These are phyloP conservation scores for Nymphaea colorata DNA, from an alignment of 164 flowering plant genomes.

Conservation along the genomic window DNA sequence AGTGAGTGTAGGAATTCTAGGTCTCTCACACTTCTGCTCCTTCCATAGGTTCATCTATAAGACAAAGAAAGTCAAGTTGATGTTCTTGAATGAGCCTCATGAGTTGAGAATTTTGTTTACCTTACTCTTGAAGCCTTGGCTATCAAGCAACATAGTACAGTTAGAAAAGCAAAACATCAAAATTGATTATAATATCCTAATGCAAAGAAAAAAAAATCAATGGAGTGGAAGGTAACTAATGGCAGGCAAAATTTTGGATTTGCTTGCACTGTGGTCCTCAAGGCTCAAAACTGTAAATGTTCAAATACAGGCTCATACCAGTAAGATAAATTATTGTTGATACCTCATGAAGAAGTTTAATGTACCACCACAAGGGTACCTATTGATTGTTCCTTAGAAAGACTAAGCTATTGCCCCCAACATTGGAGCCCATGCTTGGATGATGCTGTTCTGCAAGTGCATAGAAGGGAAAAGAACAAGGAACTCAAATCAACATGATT, in stretches of 20 bases:
- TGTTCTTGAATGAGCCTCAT: conserved; percentile 72
- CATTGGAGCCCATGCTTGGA: conserved; percentile 34
- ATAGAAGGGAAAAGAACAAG: not conserved
- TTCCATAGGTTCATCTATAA: conserved; percentile 71
- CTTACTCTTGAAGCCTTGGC: conserved; percentile 84
- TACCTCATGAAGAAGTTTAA: no score
- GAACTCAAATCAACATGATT: not conserved
- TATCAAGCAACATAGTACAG: conserved; percentile 3
- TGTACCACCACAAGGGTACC: conserved; percentile 21
- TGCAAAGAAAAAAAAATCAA: not conserved
- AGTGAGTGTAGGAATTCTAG: not conserved
- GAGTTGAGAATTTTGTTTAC: conserved; percentile 71
- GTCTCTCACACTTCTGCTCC: conserved; percentile 43
- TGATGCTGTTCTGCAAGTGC: conserved; percentile 31
- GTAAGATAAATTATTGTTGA: not conserved
- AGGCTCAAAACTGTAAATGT: conserved; percentile 42
- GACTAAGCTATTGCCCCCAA: conserved; percentile 72
- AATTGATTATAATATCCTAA: not conserved
- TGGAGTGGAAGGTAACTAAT: not conserved
- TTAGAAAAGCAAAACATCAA: not conserved
- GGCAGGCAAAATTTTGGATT: conserved; percentile 63
- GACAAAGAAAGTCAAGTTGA: conserved; percentile 63
- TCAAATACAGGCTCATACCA: not conserved
- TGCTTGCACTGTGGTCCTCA: conserved; percentile 63
- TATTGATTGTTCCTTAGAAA: conserved; percentile 85